phyloP scores from a whole-genome alignment of 179 eudicot species.

The Spergularia azorica region DNA sequence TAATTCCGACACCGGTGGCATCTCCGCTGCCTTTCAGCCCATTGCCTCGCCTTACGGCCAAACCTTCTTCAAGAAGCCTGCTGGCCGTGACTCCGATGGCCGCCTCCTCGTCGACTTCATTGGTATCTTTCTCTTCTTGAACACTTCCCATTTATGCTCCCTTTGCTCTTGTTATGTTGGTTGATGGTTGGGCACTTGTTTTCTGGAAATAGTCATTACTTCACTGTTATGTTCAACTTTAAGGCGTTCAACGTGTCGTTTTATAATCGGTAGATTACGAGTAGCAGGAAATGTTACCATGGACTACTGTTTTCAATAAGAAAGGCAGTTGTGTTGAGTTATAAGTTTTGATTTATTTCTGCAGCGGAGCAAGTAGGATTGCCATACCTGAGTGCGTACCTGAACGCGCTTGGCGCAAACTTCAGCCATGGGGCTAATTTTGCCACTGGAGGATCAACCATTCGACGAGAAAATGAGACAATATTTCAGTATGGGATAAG shows the following conservation, averaged over 20 bases:
- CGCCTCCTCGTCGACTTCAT: slow-evolving; percentile 73
- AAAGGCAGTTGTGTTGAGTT: background rate
- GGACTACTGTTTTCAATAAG: no score
- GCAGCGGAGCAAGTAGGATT: slow-evolving; percentile 63
- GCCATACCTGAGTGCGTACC: slow-evolving; percentile 77
- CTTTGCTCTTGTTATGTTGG: background rate
- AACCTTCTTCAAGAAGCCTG: slow-evolving; percentile 65
- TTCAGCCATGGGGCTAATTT: slow-evolving; percentile 85
- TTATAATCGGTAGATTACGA: background rate
- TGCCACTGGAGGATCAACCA: slow-evolving; percentile 83
- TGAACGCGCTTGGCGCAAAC: slow-evolving; percentile 63
- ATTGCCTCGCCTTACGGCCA: slow-evolving; percentile 58
- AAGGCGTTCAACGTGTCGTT: background rate
- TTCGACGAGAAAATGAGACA: slow-evolving; percentile 55
- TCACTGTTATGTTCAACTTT: no score
- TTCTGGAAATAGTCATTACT: no score
- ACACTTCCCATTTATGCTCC: no score
- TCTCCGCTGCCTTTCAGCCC: slow-evolving; percentile 64
- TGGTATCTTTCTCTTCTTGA: slow-evolving; percentile 37
- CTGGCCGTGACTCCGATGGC: slow-evolving; percentile 74
- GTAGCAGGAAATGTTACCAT: no score
- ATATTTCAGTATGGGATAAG: slow-evolving; percentile 58
- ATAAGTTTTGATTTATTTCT: background rate
- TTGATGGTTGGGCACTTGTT: no score
- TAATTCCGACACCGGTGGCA: slow-evolving; percentile 85